Conservation (phyloP, 2,329 filamentous ascomycete genomes). For the Fusarium bulbicola region DNA sequence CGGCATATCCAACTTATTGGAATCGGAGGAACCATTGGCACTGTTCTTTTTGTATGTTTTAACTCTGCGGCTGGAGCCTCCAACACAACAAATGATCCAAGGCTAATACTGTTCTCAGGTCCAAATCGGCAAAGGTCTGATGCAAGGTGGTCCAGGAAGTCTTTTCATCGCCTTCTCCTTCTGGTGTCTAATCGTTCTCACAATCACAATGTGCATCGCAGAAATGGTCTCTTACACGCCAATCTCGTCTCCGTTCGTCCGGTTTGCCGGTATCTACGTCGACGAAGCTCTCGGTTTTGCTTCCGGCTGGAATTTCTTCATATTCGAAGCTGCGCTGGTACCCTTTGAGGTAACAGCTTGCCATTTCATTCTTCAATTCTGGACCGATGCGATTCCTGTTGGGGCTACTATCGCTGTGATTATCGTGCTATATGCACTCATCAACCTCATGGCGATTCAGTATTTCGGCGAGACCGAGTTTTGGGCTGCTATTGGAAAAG, state of each 20-base stretch:
- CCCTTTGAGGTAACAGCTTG: conserved; percentile 74
- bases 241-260: conserved; percentile 81
- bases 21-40: conserved; percentile 72
- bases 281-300: conserved; percentile 80
- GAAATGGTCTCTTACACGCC: conserved; percentile 83
- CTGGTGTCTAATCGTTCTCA: conserved; percentile 70
- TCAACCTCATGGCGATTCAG: conserved; percentile 78
- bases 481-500: conserved; percentile 75
- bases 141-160: conserved; percentile 67
- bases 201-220: conserved; percentile 69
- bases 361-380: conserved; percentile 70
- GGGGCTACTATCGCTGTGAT: conserved; percentile 69
- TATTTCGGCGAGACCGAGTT: conserved; percentile 85
- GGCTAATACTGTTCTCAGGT: conserved; percentile 44
- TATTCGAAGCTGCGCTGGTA: conserved; percentile 73
- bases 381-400: conserved; percentile 68
- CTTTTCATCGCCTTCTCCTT: conserved; percentile 68
- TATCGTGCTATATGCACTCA: conserved; percentile 55
- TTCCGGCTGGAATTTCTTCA: conserved; percentile 78
- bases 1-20: conserved; percentile 69
- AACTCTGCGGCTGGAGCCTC: neutral
- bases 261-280: conserved; percentile 78
- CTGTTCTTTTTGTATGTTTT: conserved; percentile 61
- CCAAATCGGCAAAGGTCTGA: conserved; percentile 65
- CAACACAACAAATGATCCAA: neutral